Percentiles rank a stretch among this genome's conserved stretches.
Conservation (phyloP, 2,329 filamentous ascomycete genomes). For the Fusarium scirpi region DNA sequence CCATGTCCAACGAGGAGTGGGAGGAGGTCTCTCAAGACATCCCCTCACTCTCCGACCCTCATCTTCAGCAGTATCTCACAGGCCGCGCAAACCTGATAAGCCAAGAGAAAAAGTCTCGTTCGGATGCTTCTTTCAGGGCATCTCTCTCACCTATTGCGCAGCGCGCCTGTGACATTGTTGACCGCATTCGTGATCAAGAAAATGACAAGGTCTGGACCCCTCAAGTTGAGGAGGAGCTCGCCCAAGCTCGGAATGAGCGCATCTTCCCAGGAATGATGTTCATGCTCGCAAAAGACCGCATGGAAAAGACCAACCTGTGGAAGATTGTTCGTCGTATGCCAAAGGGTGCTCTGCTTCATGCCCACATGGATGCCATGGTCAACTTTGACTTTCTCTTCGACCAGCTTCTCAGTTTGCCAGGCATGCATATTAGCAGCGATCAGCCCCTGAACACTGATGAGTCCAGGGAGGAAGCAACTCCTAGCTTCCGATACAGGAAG, state of each 20-base stretch:
- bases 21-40: slow-evolving; percentile 67
- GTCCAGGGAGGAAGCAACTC: slow-evolving; percentile 64
- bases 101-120: slow-evolving; percentile 84
- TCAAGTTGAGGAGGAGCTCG: slow-evolving; percentile 76
- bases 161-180: slow-evolving; percentile 83
- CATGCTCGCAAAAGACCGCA: slow-evolving; percentile 82
- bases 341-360: slow-evolving; percentile 87
- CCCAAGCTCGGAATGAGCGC: slow-evolving; percentile 70
- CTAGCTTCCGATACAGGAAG: slow-evolving; percentile 73
- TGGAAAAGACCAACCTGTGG: slow-evolving; percentile 89
- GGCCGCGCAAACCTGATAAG: slow-evolving; percentile 81
- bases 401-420: slow-evolving; percentile 75
- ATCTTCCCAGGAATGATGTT: slow-evolving; percentile 96
- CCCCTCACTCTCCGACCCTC: slow-evolving; percentile 73
- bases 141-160: slow-evolving; percentile 82
- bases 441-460: slow-evolving; percentile 65
- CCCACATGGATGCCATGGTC: slow-evolving; percentile 91
- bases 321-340: slow-evolving; percentile 87
- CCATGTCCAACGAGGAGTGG: slow-evolving; percentile 69
- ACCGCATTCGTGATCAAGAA: slow-evolving; percentile 82
- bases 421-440: slow-evolving; percentile 77
- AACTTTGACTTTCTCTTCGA: slow-evolving; percentile 85
- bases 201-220: slow-evolving; percentile 80
- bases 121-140: slow-evolving; percentile 77
- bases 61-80: slow-evolving; percentile 83